Percentiles rank a stretch among this genome's conserved stretches.
Conservation (phyloP, 2,329 filamentous ascomycete genomes). For the Colletotrichum sp. region DNA sequence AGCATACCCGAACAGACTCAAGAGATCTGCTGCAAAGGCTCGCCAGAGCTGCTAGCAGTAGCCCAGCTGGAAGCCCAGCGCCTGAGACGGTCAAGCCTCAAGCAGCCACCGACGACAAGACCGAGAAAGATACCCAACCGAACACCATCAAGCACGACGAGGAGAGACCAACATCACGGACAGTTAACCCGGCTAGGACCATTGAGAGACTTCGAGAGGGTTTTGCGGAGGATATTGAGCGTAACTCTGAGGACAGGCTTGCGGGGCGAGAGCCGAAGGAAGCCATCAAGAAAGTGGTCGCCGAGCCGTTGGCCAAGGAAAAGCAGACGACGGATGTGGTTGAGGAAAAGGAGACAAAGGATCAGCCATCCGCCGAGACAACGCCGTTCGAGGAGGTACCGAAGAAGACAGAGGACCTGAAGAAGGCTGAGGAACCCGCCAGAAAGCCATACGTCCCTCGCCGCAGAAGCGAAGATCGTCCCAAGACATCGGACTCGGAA, state of each 20-base stretch:
- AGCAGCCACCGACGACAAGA: background rate
- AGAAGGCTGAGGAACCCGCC: background rate
- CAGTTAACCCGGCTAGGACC: background rate
- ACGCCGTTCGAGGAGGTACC: background rate
- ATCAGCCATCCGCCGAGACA: background rate
- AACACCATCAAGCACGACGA: background rate
- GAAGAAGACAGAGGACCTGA: background rate
- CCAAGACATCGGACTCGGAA: background rate
- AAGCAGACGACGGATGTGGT: background rate
- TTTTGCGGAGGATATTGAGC: background rate
- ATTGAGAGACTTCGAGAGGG: background rate
- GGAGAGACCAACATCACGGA: background rate
- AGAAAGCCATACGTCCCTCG: background rate
- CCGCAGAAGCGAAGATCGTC: background rate
- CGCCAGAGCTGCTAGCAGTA: constrained; percentile 52
- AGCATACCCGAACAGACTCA: constrained; percentile 42
- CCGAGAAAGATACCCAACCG: background rate
- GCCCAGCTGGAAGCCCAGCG: constrained; percentile 33
- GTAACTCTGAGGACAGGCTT: background rate
- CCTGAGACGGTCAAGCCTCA: constrained; percentile 25
- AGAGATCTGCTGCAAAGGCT: constrained; percentile 55
- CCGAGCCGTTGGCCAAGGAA: background rate
- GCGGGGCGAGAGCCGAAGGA: background rate
- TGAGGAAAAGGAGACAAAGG: background rate
- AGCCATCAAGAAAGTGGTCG: background rate